Base-by-base conservation (phyloP, 257 asterid species). In the Avicennia marina region DNA sequence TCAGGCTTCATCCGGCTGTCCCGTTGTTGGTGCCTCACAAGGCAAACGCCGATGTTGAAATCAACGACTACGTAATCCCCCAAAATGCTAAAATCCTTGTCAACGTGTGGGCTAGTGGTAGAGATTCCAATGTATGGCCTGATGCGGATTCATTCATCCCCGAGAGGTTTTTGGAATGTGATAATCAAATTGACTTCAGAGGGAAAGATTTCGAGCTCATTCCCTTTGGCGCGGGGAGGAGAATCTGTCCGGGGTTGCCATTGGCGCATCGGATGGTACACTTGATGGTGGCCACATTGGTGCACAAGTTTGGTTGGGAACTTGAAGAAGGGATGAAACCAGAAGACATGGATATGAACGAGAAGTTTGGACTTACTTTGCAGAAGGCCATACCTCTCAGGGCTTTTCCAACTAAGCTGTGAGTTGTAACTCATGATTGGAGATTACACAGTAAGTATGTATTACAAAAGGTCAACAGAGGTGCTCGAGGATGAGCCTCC, bases 171-270 rank as follows among this genome's bases (percentile, higher is more conserved):
- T 15, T 70, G 27, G 67, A 31, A 10, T 15, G 2, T 0, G 43
- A 31, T 8, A 29, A 29, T 29, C 3, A 29, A 2, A 57, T 34
- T 1, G 74, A 70, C 20, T 46, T 36, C 4, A 15, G 32, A 2
- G 75, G 64, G 11, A 64, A 53, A 6, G 46, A 60, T 45, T 65
- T 71, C 9, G 60, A 65, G 56, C 68, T 64, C n/a, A 2, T 65
- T 12, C 58, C 68, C 0, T 71, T 71, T 25, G 68, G 66, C 12
- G 40, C 40, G 0, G 72, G 71, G 0, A 53, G 69, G 38, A 63
- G 78, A 20, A 45, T 63, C 0, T 73, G 78, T 27, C 58, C 32
- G 1, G 79, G 79, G 4, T 7, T 63, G 66, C 68, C 68, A 1
- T 46, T 73, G 17, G 75, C 72, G 9, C 1, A 63, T 8, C 52